Evolutionary conservation across 352 stramenopile species (phyloP), one percentile per base, ranked within the genome.

Genomic region (Detonula confervacea): DNA sequence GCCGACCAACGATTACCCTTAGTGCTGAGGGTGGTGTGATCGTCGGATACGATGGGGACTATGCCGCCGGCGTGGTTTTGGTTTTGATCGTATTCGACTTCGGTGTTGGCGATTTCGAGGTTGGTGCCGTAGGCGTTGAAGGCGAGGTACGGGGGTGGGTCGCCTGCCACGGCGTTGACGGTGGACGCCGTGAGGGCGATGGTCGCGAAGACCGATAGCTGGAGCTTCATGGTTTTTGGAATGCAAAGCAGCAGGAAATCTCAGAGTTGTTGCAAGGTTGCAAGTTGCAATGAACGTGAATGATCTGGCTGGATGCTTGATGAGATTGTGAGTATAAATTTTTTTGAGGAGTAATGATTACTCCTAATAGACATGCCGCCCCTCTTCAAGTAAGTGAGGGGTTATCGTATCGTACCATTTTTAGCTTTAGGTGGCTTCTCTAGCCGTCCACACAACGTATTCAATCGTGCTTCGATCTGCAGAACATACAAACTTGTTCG

Each of bases 101-200:
- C 54, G 30, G 18, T 11, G 25, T 37, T 42, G 54, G 24, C 54
- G 2, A 62, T 14, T 20, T 37, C 22, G 27, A 62, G 22, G 22
- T 6, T 37, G 54, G 54, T 46, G 6, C 54, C 54, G 54, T 62
- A 62, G 9, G n/a, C 54, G 6, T 62, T 24, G n/a, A 62, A 62
- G 54, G 3, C 25, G 20, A 62, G 54, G 54, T 62, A 42, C 22
- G 35, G 22, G 24, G 22, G 42, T n/a, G 42, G 2, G 42, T 9
- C 7, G 5, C 7, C 12, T 51, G 7, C 2, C 7, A 20, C 8
- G 42, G 20, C 16, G 16, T 51, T 8, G 42, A 16, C 5, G 42
- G 42, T 9, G 7, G 5, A 16, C 8, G 42, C 14, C 2, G 20
- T 8, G 42, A 51, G 14, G 42, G 42, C 42, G 20, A 51, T 4